phyloP scores from a whole-genome alignment of 805 yeast species.

The Starmerella lactis-condensi region DNA sequence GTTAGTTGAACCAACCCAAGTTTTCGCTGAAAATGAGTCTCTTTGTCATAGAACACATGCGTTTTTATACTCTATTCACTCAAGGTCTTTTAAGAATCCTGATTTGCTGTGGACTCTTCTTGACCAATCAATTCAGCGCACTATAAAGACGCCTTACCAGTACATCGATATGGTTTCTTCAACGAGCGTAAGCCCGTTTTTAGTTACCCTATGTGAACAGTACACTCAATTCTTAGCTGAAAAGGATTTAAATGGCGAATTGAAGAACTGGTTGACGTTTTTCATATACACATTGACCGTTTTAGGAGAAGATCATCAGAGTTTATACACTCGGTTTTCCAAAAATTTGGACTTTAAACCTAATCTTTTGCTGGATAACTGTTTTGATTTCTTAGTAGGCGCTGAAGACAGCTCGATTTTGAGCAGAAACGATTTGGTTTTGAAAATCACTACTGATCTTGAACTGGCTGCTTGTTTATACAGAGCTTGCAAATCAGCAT shows the following conservation, averaged over 20 bases:
- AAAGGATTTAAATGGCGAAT: background rate
- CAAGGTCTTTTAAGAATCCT: slow-evolving; percentile 6
- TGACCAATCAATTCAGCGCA: slow-evolving; percentile 60
- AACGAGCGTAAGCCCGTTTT: slow-evolving; percentile 34
- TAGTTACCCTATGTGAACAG: slow-evolving; percentile 45
- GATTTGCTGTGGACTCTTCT: slow-evolving; percentile 37
- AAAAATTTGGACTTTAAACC: slow-evolving; percentile 1
- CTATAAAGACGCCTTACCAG: slow-evolving; percentile 61
- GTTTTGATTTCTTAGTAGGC: slow-evolving; percentile 15
- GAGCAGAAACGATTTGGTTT: slow-evolving; percentile 12
- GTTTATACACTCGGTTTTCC: slow-evolving; percentile 1
- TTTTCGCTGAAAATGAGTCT: slow-evolving; percentile 29
- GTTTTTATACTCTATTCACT: slow-evolving; percentile 33
- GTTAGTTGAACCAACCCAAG: slow-evolving; percentile 33
- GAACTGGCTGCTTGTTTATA: slow-evolving; percentile 16
- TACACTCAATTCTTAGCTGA: slow-evolving; percentile 9
- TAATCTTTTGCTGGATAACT: slow-evolving; percentile 9
- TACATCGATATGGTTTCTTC: slow-evolving; percentile 45
- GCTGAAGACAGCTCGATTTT: slow-evolving; percentile 7
- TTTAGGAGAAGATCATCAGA: slow-evolving; percentile 13
- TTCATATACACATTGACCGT: slow-evolving; percentile 12
- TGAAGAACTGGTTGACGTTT: slow-evolving; percentile 8
- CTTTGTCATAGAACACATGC: slow-evolving; percentile 38
- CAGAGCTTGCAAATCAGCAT: slow-evolving; percentile 6
- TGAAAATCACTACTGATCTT: slow-evolving; percentile 14